phyloP scores from a whole-genome alignment of 1,284 basidiomycete genomes.

The Cryptococcus jaspeensis region DNA sequence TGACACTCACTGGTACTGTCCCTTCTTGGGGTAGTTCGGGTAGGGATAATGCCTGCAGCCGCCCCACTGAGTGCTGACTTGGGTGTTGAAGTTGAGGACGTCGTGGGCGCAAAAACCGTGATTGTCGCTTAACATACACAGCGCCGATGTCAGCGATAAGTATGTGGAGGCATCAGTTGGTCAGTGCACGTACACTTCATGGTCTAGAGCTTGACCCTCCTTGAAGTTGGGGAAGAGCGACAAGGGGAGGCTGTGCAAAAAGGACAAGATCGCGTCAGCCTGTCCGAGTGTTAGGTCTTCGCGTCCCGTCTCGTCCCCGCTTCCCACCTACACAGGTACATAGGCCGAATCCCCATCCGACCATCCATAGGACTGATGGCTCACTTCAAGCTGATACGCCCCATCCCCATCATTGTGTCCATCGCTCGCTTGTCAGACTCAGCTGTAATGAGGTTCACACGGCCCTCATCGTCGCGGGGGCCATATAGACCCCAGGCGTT shows the following conservation, averaged over 20 bases:
- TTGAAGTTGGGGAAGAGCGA: not conserved
- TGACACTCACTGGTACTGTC: slow-evolving; percentile 21
- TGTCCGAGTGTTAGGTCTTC: too few relatives aligned
- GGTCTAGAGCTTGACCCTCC: not conserved
- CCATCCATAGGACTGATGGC: slow-evolving; percentile 3
- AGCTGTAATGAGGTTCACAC: slow-evolving; percentile 33
- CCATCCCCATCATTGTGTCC: slow-evolving; percentile 23
- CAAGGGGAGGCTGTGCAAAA: not conserved
- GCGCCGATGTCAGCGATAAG: too few relatives aligned
- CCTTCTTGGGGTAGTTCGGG: slow-evolving; percentile 26
- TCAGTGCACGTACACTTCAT: not conserved
- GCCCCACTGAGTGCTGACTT: slow-evolving; percentile 52
- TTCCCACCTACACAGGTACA: too few relatives aligned
- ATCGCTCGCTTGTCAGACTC: slow-evolving; percentile 27
- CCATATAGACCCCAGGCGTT: slow-evolving; percentile 40
- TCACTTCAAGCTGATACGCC: slow-evolving; percentile 34
- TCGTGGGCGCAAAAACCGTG: slow-evolving; percentile 36
- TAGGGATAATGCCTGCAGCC: slow-evolving; percentile 47
- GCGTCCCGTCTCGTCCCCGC: too few relatives aligned
- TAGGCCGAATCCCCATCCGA: too few relatives aligned
- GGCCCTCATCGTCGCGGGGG: slow-evolving; percentile 28
- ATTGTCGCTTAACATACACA: slow-evolving; percentile 13
- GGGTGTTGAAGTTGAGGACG: slow-evolving; percentile 47
- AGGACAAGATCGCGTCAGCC: too few relatives aligned
- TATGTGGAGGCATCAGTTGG: too few relatives aligned